These are phyloP conservation scores for Ambrosia artemisiifolia DNA, from an alignment of 129 eudicot genomes.

Conservation along the genomic window DNA sequence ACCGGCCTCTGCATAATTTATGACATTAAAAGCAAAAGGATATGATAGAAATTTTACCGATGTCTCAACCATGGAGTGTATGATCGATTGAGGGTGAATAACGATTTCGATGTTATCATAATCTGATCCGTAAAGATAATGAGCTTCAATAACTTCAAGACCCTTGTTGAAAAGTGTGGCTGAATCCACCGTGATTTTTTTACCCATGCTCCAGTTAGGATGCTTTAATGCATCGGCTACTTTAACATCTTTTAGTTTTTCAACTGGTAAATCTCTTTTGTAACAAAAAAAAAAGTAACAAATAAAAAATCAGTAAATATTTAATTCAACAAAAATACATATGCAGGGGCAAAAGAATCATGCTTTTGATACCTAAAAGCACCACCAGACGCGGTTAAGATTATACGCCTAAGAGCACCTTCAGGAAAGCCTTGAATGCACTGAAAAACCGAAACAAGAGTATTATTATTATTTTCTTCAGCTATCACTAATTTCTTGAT, in stretches of 20 bases:
- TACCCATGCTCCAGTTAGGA: conserved; percentile 99
- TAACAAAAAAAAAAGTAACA: not conserved
- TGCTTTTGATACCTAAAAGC: conserved; percentile 68
- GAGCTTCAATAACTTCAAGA: conserved; percentile 97
- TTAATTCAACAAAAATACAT: too few species aligned
- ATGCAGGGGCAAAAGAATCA: not conserved
- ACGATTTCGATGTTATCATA: conserved; percentile 90
- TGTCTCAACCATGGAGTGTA: conserved; percentile 96
- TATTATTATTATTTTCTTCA: not conserved
- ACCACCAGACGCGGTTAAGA: conserved; percentile 96
- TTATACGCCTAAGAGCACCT: conserved; percentile 88
- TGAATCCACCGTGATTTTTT: conserved; percentile 92
- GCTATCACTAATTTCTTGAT: too few species aligned
- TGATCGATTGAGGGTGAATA: conserved; percentile 94
- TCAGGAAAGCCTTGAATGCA: conserved; percentile 97
- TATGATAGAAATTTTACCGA: conserved; percentile 45
- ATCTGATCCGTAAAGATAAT: conserved; percentile 81
- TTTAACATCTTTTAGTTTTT: conserved; percentile 79
- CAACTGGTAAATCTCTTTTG: conserved; percentile 89
- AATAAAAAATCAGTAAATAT: too few species aligned
- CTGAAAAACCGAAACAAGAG: conserved; percentile 30
- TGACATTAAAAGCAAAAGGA: not conserved
- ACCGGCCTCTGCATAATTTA: conserved; percentile 35
- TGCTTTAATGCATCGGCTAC: conserved; percentile 95
- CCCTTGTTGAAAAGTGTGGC: conserved; percentile 98